These are phyloP conservation scores for Fusarium protoensiforme DNA, from an alignment of 2,329 filamentous ascomycete genomes.

Conservation along the genomic window DNA sequence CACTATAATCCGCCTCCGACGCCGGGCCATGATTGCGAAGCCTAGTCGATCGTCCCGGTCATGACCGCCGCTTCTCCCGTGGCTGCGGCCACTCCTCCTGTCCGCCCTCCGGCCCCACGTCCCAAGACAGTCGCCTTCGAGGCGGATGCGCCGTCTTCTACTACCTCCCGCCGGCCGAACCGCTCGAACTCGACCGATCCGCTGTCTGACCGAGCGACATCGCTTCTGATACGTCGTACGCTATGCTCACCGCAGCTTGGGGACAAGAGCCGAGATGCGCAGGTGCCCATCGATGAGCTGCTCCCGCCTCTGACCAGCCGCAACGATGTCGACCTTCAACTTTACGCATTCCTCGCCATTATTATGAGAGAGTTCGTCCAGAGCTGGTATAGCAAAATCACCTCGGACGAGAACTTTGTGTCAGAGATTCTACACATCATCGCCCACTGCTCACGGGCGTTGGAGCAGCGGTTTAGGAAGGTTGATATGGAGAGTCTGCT, in stretches of 20 bases:
- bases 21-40: conserved; percentile 42
- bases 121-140: conserved; percentile 38
- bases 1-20: not conserved
- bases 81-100: conserved; percentile 35
- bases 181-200: conserved; percentile 58
- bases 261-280: conserved; percentile 63
- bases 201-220: conserved; percentile 81
- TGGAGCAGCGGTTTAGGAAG: conserved; percentile 86
- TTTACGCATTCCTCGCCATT: conserved; percentile 92
- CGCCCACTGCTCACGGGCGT: conserved; percentile 86
- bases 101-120: conserved; percentile 35
- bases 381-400: conserved; percentile 93
- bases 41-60: conserved; percentile 32
- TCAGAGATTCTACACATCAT: conserved; percentile 90
- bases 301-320: conserved; percentile 93
- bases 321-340: conserved; percentile 90
- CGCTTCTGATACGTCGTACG: conserved; percentile 82
- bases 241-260: conserved; percentile 79
- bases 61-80: conserved; percentile 43
- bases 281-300: conserved; percentile 77
- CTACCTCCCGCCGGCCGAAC: conserved; percentile 46
- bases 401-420: conserved; percentile 87
- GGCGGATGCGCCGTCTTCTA: conserved; percentile 38
- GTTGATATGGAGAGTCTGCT: conserved; percentile 86
- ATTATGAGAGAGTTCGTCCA: conserved; percentile 91